A percentile compares a stretch with the other conserved stretches of the same genome.
phyloP scores from a whole-genome alignment of 1,284 basidiomycete species.

The Leccinum ambiguum region DNA sequence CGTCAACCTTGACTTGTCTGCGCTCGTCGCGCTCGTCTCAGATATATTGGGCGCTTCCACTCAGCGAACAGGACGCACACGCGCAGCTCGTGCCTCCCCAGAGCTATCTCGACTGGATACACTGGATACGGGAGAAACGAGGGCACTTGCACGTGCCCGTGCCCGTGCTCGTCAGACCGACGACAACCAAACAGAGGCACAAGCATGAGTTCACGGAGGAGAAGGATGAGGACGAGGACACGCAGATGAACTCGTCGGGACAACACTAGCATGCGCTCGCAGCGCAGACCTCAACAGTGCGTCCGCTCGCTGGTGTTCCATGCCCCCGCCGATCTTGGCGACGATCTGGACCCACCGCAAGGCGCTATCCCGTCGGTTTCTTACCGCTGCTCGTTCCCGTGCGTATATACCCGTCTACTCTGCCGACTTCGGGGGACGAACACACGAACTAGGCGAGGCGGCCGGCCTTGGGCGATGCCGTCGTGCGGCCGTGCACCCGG shows the following conservation, averaged over 20 bases:
- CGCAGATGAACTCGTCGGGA: no score
- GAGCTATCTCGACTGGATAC: conserved; percentile 57
- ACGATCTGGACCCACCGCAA: no score
- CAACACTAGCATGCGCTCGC: no score
- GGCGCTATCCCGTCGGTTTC: conserved; percentile 48
- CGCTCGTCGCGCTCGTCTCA: conserved; percentile 80
- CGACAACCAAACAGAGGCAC: conserved; percentile 16
- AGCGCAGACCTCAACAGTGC: no score
- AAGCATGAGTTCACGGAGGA: not conserved
- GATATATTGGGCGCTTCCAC: conserved; percentile 72
- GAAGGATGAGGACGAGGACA: no score
- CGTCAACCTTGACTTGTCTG: conserved; percentile 80
- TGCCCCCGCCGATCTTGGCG: no score
- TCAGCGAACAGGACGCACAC: conserved; percentile 54
- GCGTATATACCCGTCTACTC: conserved; percentile 41
- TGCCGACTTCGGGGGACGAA: conserved; percentile 14
- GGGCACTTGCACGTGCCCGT: conserved; percentile 6
- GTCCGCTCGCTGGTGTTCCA: no score
- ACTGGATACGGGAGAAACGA: conserved; percentile 33
- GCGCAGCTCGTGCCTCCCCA: conserved; percentile 59
- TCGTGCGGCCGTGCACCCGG: conserved; percentile 48
- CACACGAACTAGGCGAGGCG: not conserved
- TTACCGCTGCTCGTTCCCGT: conserved; percentile 59
- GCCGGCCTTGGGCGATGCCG: conserved; percentile 41
- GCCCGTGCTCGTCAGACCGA: conserved; percentile 9